Conservation (phyloP, 129 eudicot genomes). For the Helianthus tuberosus region DNA sequence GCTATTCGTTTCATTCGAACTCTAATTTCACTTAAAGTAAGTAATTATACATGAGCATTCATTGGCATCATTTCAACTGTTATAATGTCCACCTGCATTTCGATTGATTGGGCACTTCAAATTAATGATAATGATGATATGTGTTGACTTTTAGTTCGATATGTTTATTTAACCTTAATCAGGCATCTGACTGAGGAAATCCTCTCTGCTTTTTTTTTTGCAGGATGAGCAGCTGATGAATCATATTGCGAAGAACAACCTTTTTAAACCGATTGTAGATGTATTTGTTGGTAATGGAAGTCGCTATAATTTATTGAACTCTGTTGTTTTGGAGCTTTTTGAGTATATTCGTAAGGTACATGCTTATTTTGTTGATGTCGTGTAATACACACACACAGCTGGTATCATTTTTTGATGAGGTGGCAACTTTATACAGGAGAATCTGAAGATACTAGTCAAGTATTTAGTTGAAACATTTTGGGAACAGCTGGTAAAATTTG, state of each 20-base stretch:
- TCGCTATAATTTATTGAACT: constrained; percentile 87
- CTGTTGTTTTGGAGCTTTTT: constrained; percentile 88
- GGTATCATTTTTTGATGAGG: constrained; percentile 3
- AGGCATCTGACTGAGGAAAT: constrained; percentile 17
- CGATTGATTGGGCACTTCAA: constrained; percentile 3
- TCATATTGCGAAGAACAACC: constrained; percentile 75
- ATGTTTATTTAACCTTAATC: constrained; percentile 2
- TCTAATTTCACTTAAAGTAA: constrained; percentile 76
- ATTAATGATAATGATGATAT: neutral
- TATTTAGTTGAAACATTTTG: constrained; percentile 82
- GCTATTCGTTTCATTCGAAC: constrained; percentile 79
- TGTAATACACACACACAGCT: neutral
- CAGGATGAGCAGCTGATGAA: constrained; percentile 90
- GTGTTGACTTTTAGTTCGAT: neutral
- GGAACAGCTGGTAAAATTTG: constrained; percentile 69
- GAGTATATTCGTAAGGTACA: constrained; percentile 88
- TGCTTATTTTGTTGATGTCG: constrained; percentile 25
- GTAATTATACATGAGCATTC: constrained; percentile 17
- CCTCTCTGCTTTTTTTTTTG: constrained; percentile 23
- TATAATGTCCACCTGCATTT: neutral
- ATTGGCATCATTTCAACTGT: neutral
- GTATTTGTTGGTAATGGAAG: constrained; percentile 81
- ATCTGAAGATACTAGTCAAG: constrained; percentile 63
- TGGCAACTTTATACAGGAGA: constrained; percentile 58
- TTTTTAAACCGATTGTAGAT: constrained; percentile 81